Evolutionary conservation across 352 stramenopile genomes (phyloP), one percentile per base, ranked within the genome.

Genomic region (Aphanomyces euteiches): DNA sequence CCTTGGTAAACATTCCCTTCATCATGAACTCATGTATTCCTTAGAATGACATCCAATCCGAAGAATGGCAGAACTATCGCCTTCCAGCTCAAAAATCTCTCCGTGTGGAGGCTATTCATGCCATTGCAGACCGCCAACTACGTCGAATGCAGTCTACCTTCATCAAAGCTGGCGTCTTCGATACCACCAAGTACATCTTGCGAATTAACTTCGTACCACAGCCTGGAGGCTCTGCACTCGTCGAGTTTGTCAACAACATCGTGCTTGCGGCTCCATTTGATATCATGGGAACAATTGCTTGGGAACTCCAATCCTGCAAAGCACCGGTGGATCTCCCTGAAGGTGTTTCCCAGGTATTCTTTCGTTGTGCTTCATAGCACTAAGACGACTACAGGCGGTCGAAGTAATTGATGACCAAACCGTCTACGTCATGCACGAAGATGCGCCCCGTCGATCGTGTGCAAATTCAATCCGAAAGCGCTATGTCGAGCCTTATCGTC

Each of bases 91-190:
- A 63, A 17, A n/a, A 21, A 37, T 63, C 56, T 7, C 36, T 63
- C 6, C 56, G 56, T 38, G 10, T 63, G 12, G 28, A 1, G 7
- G 56, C 56, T 21, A 63, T 63, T 38, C 28, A 45, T 45, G 56
- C 56, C 34, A 63, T 63, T 19, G 56, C 56, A 13, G 56, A 63
- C 56, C 56, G 56, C 3, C 56, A 63, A 19, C 38, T 41, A 21
- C 21, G 8, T 19, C 56, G 56, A 3, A n/a, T 45, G 3, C 19
- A n/a, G 12, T 21, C 19, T 15, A 63, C 56, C 28, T 41, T 63
- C 5, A 10, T 40, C 5, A 15, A 15, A 7, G 19, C 38, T 4
- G 56, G 56, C 4, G 13, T 63, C 6, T 7, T 40, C 28, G 28
- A 63, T 38, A 21, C 34, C 28, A 34, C 28, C 3, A 38, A 5